phyloP scores from a whole-genome alignment of 2,329 filamentous ascomycete genomes.

The Truncatella angustata region DNA sequence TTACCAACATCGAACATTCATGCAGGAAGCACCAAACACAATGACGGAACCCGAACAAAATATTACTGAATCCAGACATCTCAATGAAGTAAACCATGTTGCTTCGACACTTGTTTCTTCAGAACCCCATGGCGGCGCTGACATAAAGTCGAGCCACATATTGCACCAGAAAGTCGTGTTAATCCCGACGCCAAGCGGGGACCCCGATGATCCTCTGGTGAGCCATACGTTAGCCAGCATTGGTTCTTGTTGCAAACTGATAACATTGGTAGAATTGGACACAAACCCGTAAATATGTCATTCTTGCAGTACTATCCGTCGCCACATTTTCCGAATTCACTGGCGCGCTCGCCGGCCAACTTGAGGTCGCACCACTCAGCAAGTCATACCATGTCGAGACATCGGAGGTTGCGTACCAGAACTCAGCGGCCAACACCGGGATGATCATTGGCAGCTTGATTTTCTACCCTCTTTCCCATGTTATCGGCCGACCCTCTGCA shows the following conservation, averaged over 20 bases:
- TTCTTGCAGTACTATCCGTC: background rate
- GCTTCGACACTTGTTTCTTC: background rate
- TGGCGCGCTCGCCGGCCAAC: background rate
- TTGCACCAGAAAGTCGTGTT: background rate
- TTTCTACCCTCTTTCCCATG: background rate
- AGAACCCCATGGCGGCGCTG: background rate
- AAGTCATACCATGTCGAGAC: background rate
- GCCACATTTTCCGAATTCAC: background rate
- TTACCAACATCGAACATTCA: too few relatives aligned
- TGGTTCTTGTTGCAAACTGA: background rate
- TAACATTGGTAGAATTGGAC: background rate
- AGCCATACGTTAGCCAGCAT: background rate
- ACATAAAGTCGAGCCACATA: background rate
- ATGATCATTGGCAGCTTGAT: slow-evolving; percentile 1
- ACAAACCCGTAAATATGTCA: background rate
- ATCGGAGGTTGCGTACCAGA: background rate
- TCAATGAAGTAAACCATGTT: background rate
- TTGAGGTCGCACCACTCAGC: background rate
- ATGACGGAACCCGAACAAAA: background rate
- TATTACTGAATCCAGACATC: background rate
- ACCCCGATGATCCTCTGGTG: background rate
- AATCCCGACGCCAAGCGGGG: background rate
- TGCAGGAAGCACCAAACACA: too few relatives aligned
- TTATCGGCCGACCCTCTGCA: background rate
- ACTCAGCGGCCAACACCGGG: background rate